phyloP scores from a whole-genome alignment of 768 basidiomycete genomes.

The Boletus barrowsii region DNA sequence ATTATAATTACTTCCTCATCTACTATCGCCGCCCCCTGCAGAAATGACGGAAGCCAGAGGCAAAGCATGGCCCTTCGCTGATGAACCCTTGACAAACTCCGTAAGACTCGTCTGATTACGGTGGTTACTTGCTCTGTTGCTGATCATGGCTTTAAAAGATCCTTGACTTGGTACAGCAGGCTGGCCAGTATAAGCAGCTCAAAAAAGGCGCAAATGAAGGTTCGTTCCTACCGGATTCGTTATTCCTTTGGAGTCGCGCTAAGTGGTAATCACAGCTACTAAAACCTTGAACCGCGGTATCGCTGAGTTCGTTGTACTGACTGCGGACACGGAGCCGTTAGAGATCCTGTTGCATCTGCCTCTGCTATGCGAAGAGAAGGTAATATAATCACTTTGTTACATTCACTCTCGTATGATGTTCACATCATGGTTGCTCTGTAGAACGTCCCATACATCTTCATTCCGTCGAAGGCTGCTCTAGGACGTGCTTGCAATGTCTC shows the following conservation, averaged over 20 bases:
- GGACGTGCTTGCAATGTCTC: conserved; percentile 96
- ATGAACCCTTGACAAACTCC: conserved; percentile 84
- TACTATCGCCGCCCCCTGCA: conserved; percentile 1
- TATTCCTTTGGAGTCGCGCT: conserved; percentile 2
- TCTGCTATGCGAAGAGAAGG: conserved; percentile 97
- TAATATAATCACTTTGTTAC: conserved; percentile 25
- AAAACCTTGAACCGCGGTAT: conserved; percentile 98
- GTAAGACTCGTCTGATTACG: conserved; percentile 41
- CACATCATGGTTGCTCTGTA: conserved; percentile 25
- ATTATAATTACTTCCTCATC: not conserved
- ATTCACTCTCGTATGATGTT: not conserved
- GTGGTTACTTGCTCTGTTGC: not conserved
- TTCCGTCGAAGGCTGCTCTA: conserved; percentile 92
- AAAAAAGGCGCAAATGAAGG: conserved; percentile 99
- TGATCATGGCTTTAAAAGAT: conserved; percentile 50
- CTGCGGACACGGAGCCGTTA: conserved; percentile 94
- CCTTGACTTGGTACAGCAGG: conserved; percentile 93
- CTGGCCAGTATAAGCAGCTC: conserved; percentile 94
- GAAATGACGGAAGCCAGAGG: conserved; percentile 64
- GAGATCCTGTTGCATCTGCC: conserved; percentile 98
- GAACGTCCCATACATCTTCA: conserved; percentile 96
- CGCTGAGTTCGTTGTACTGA: conserved; percentile 95
- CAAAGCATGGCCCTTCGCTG: conserved; percentile 89
- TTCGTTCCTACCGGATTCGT: conserved; percentile 31
- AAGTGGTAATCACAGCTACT: conserved; percentile 60